A percentile compares a stretch with the other conserved stretches of the same genome.
phyloP scores from a whole-genome alignment of 208 protist species.

The Crithidia bombi region DNA sequence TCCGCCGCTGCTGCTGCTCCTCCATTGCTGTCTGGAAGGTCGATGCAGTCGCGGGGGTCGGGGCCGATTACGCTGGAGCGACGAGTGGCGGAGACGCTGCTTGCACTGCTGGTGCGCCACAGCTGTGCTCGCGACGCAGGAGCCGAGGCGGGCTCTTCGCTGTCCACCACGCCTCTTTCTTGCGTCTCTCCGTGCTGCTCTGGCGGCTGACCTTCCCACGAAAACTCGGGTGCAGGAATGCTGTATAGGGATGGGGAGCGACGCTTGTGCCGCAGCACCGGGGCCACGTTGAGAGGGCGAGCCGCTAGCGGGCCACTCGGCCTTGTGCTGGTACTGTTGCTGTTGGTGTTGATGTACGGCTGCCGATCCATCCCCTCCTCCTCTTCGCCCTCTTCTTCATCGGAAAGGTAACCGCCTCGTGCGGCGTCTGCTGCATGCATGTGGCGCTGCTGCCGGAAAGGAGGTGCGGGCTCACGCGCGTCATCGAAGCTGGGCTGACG shows the following conservation, averaged over 20 bases:
- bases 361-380: background rate
- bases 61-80: constrained; percentile 27
- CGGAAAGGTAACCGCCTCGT: background rate
- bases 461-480: background rate
- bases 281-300: constrained; percentile 10
- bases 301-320: constrained; percentile 2
- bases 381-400: background rate
- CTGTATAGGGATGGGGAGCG: constrained; percentile 10
- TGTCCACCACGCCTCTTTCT: background rate
- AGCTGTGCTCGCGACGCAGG: background rate
- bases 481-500: background rate
- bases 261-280: constrained; percentile 1
- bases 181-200: background rate
- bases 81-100: constrained; percentile 11
- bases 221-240: constrained; percentile 14
- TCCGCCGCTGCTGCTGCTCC: background rate
- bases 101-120: constrained; percentile 15
- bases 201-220: background rate
- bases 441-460: background rate
- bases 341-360: constrained; percentile 1
- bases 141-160: background rate
- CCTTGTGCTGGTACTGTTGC: constrained; percentile 1
- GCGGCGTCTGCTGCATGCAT: background rate
- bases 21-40: constrained; percentile 4
- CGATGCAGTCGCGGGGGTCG: constrained; percentile 33